These are phyloP conservation scores for Termitomyces sp. DNA, from an alignment of 768 basidiomycete genomes.

Conservation along the genomic window DNA sequence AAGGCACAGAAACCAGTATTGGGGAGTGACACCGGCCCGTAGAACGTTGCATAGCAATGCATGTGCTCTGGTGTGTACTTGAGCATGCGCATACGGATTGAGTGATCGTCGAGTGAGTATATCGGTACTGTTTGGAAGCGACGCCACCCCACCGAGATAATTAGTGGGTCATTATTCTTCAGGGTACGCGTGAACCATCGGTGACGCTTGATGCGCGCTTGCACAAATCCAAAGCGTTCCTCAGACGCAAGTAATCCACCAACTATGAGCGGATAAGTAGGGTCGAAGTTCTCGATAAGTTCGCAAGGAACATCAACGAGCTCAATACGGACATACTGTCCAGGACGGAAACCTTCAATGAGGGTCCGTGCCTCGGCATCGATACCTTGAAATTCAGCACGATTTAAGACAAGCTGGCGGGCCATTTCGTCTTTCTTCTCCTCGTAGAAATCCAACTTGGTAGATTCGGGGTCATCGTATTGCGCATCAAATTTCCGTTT, in stretches of 20 bases:
- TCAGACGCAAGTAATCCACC: constrained; percentile 89
- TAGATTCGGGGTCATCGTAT: constrained; percentile 83
- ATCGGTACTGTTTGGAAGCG: constrained; percentile 94
- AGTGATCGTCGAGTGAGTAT: constrained; percentile 96
- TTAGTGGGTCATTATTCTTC: constrained; percentile 95
- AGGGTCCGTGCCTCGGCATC: constrained; percentile 72
- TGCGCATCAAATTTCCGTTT: constrained; percentile 96
- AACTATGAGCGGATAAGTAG: constrained; percentile 83
- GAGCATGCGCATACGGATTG: constrained; percentile 97
- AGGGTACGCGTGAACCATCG: constrained; percentile 88
- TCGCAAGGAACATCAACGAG: constrained; percentile 82
- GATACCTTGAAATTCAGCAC: constrained; percentile 77
- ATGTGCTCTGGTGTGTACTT: constrained; percentile 99
- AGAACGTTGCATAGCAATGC: constrained; percentile 99
- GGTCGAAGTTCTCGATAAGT: constrained; percentile 90
- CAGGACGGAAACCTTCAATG: constrained; percentile 88
- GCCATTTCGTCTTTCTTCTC: constrained; percentile 91
- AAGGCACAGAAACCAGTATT: constrained; percentile 98
- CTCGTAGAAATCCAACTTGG: constrained; percentile 84
- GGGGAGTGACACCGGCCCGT: constrained; percentile 85
- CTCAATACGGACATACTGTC: constrained; percentile 91
- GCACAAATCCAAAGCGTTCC: constrained; percentile 88
- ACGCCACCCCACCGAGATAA: constrained; percentile 96
- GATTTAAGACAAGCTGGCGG: constrained; percentile 75
- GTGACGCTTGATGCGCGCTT: constrained; percentile 94